Evolutionary conservation across 164 flowering plant genomes (phyloP), one percentile per base, ranked within the genome.

Genomic region (Aristolochia fimbriata): DNA sequence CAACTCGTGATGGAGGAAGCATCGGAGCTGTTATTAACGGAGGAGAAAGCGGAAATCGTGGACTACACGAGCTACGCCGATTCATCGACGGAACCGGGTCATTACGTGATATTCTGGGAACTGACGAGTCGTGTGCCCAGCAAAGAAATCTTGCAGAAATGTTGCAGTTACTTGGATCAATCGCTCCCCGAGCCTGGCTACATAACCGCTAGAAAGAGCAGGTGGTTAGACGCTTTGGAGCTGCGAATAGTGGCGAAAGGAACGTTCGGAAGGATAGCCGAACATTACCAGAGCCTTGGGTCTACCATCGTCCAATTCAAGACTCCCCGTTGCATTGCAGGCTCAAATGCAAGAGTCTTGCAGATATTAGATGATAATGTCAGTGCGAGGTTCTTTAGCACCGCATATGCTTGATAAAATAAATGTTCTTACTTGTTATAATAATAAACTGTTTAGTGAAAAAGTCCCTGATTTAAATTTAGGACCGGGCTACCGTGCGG

Each of bases 51-150:
- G 0, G 97, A 94, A 37, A 70, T 91, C 0, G 68, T 86, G 0
- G 99, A 93, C 61, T 90, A 78, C 80, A 78, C 92, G 0, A 93
- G 99, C 70, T 71, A 74, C 4, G 87, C 69, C 0, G 91, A 93
- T 57, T 0, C 70, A 23, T 71, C 86, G 7, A 58, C 73, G 0
- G 88, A 90, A 0, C 96, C 97, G 0, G 93, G 92, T 8, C 96
- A 83, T 69, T 93, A 88, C 45, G 89, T 93, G 2, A 78, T 93
- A 23, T 93, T 80, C 73, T 85, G 85, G 94, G 98, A 90, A 64
- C 52, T 93, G 10, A n/a, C n/a, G n/a, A 86, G 63, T 15, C 78
- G 86, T 0, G 89, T 81, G 16, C 74, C 79, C 0, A 67, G 53
- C 12, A 85, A 81, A 4, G 83, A 78, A 6, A 76, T 79, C 0